Evolutionary conservation across 1,139 yeast species (phyloP).

Genomic region (Tardiomyces blankii): DNA sequence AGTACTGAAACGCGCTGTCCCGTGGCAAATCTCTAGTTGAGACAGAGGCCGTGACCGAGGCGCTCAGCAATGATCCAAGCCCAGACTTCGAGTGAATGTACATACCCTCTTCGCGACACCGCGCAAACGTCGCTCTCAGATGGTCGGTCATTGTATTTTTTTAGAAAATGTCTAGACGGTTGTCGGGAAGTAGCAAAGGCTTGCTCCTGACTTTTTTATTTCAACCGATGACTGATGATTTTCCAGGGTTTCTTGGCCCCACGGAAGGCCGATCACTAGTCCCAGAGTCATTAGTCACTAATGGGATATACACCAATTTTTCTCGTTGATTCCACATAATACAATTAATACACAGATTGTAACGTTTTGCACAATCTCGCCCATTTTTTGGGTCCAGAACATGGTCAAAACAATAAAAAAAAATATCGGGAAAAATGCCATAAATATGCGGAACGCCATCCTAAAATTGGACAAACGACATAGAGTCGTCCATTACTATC

Average conservation of each 20-base stretch:
- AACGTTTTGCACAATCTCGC: no score
- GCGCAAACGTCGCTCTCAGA: slow-evolving; percentile 58
- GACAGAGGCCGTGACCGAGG: no score
- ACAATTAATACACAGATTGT: no score
- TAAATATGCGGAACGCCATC: background rate
- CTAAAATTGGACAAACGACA: slow-evolving; percentile 5
- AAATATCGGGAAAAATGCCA: no score
- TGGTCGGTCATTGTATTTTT: slow-evolving; percentile 44
- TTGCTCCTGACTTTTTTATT: background rate
- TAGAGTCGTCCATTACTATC: slow-evolving; percentile 3
- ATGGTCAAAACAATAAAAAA: no score
- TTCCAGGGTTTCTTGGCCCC: slow-evolving; percentile 2
- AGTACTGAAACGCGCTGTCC: no score
- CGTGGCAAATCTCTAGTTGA: no score
- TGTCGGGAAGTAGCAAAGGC: background rate
- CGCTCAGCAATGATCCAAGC: no score
- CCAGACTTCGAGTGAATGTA: slow-evolving; percentile 1
- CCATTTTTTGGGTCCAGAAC: no score
- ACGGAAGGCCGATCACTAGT: background rate
- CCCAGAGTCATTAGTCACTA: background rate
- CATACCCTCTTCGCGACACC: slow-evolving; percentile 50
- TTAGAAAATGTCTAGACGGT: background rate
- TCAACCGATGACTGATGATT: background rate
- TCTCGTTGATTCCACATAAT: no score
- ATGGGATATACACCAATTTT: no score